Evolutionary conservation across 495 filamentous ascomycete species (phyloP), one percentile per base, ranked within the genome.

Genomic region (Tuber calosporum): DNA sequence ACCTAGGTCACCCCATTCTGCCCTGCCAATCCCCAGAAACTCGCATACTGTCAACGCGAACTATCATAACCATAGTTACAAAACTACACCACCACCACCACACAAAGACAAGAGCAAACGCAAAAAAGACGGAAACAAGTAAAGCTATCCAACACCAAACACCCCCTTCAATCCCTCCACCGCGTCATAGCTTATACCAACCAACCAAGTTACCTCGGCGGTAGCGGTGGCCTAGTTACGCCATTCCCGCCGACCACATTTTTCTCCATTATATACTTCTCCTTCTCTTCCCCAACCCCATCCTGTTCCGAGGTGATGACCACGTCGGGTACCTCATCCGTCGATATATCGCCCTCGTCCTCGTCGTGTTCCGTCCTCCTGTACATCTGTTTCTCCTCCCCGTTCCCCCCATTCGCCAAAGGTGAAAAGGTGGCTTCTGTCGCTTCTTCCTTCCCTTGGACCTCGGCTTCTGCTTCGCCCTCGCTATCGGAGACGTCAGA

Each of bases 401-500:
- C 26, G 26, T 30, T 34, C 26, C 13, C 53, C 4, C 13, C 30
- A 34, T 17, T 62, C 11, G 53, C 26, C 26, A 34, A 30, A 30
- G 26, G 13, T 62, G 53, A 34, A 26, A 30, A 15, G 3, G 53
- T 1, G 53, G 53, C 26, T 62, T 34, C 53, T 17, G 26, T 19
- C 26, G 4, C 5, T 20, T 48, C 13, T 22, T 40, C 58, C 34
- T 30, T 45, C 38, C 67, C 62, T 22, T 3, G 34, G 30, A 20
- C 53, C 5, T 68, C 45, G 20, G 38, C 43, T 43, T 75, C 73
- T 38, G 13, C 71, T 40, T 75, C 73, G 71, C 38, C 73, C 20
- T 75, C 70, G 71, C 34, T 26, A 66, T 26, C 72, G 15, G 67
- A 70, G 4, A 17, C 26, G 26, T 62, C 26, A 34, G 53, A 62